A percentile compares a stretch with the other conserved stretches of the same genome.
Evolutionary conservation across 1,284 basidiomycete species (phyloP).

Genomic region (Ceratobasidium sp.): DNA sequence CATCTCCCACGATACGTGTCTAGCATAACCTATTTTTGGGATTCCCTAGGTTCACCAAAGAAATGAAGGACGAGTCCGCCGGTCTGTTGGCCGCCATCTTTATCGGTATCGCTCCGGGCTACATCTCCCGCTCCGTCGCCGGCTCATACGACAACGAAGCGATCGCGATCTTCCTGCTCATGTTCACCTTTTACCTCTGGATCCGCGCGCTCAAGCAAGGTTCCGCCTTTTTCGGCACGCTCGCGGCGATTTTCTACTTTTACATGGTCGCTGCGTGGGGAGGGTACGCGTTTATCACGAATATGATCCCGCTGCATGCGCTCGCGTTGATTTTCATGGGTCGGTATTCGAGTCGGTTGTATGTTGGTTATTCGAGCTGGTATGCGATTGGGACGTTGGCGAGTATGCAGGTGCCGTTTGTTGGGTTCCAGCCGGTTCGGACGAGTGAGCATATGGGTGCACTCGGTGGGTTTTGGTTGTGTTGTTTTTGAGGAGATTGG

Average conservation of each 20-base stretch:
- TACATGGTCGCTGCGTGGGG: slow-evolving; percentile 99
- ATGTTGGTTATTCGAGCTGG: slow-evolving; percentile 97
- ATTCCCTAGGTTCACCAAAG: slow-evolving; percentile 87
- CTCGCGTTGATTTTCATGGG: slow-evolving; percentile 97
- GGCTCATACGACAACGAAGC: slow-evolving; percentile 99
- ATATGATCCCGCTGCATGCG: slow-evolving; percentile 98
- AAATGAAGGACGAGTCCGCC: slow-evolving; percentile 94
- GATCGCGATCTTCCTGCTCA: slow-evolving; percentile 99
- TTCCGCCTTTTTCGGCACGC: slow-evolving; percentile 90
- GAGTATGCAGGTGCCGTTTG: slow-evolving; percentile 99
- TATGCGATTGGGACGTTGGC: slow-evolving; percentile 97
- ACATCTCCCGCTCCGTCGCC: slow-evolving; percentile 98
- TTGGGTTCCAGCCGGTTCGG: slow-evolving; percentile 98
- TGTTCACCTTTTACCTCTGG: slow-evolving; percentile 99
- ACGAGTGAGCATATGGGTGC: slow-evolving; percentile 99
- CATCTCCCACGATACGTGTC: slow-evolving; percentile 31
- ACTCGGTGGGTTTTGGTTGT: slow-evolving; percentile 70
- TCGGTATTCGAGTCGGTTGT: slow-evolving; percentile 92
- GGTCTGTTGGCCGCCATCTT: slow-evolving; percentile 98
- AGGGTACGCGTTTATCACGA: slow-evolving; percentile 99
- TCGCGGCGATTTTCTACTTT: slow-evolving; percentile 97
- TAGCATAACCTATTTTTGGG: slow-evolving; percentile 52
- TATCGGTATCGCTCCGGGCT: slow-evolving; percentile 97
- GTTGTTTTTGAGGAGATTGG: slow-evolving; percentile 11
- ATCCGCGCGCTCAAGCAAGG: slow-evolving; percentile 97